Evolutionary conservation across 306 rosid genomes (phyloP).

Genomic region (Quercus parvula): DNA sequence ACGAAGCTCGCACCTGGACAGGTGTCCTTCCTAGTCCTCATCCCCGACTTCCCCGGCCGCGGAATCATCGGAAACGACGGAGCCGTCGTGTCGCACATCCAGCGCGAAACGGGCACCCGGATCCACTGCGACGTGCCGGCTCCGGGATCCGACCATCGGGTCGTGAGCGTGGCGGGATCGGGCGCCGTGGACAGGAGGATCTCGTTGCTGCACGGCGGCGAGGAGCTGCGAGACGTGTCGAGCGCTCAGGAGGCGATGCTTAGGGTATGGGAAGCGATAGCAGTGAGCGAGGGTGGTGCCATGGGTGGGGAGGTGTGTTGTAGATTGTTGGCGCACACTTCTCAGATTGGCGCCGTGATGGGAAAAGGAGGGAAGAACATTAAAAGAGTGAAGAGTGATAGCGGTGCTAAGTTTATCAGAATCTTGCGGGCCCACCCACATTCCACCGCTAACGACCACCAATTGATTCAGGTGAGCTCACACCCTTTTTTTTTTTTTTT

Average conservation of each 20-base stretch:
- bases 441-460: constrained; percentile 38
- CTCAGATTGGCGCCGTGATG: constrained; percentile 55
- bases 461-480: constrained; percentile 44
- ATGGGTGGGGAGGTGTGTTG: constrained; percentile 25
- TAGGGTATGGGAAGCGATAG: constrained; percentile 50
- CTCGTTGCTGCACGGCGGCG: background rate
- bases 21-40: constrained; percentile 45
- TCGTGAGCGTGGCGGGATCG: constrained; percentile 44
- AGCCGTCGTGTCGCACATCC: constrained; percentile 43
- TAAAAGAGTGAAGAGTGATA: constrained; percentile 38
- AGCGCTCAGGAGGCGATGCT: constrained; percentile 55
- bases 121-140: constrained; percentile 45
- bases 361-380: constrained; percentile 63
- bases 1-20: constrained; percentile 40
- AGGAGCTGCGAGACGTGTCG: constrained; percentile 24
- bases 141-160: constrained; percentile 31
- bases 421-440: constrained; percentile 38
- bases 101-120: constrained; percentile 45
- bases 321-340: constrained; percentile 43
- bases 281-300: constrained; percentile 19
- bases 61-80: constrained; percentile 54
- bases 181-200: constrained; percentile 16
- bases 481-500: too few species aligned
- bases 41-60: constrained; percentile 37
- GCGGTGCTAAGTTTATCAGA: constrained; percentile 40